Evolutionary conservation across 768 basidiomycete species (phyloP).

Genomic region (Tulasnella sp.): DNA sequence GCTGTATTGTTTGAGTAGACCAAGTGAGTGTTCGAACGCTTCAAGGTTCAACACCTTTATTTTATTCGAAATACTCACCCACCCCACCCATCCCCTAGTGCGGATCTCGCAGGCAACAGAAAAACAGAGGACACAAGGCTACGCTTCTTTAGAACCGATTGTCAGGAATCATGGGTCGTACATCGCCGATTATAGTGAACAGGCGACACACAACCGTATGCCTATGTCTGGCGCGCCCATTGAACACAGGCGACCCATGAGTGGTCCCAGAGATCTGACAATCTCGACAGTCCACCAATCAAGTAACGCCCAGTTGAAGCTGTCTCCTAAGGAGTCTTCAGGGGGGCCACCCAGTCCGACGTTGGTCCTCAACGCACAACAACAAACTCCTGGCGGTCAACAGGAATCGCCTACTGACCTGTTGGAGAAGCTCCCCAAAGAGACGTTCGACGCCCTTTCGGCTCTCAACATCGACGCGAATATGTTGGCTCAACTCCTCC

Average conservation of each 20-base stretch:
- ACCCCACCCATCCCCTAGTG: constrained; percentile 38
- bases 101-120: constrained; percentile 84
- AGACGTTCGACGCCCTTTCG: not conserved
- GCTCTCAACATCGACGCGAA: not conserved
- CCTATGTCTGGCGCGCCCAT: no score
- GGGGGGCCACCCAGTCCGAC: no score
- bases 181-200: no score
- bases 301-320: no score
- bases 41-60: no score
- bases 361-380: no score
- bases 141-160: not conserved
- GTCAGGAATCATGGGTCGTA: not conserved
- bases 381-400: no score
- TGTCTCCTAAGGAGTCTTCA: no score
- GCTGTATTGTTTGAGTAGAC: constrained; percentile 76
- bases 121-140: constrained; percentile 46
- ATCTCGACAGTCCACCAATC: no score
- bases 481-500: not conserved
- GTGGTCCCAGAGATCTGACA: no score
- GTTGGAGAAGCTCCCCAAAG: not conserved
- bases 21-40: constrained; percentile 44
- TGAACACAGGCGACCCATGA: no score
- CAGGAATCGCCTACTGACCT: not conserved
- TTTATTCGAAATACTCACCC: constrained; percentile 24
- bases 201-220: no score